Evolutionary conservation across 345 rosid species (phyloP).

Genomic region (Mercurialis annua): DNA sequence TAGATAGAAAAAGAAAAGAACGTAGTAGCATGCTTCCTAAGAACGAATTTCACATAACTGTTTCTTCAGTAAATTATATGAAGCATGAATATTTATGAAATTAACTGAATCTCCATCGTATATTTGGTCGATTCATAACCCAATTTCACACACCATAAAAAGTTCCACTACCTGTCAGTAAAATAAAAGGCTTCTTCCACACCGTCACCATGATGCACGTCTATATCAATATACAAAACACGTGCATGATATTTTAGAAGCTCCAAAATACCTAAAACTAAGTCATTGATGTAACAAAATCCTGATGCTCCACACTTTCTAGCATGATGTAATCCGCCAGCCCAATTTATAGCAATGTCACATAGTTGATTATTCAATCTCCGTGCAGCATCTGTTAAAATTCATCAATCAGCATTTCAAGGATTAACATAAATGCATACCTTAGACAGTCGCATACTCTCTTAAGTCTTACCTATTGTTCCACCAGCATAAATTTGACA

Average conservation of each 20-base stretch:
- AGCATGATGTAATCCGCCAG: slow-evolving; percentile 98
- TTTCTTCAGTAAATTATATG: not conserved
- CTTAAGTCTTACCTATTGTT: slow-evolving; percentile 93
- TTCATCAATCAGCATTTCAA: slow-evolving; percentile 15
- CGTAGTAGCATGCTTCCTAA: not conserved
- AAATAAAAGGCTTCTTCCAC: slow-evolving; percentile 99
- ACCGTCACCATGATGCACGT: slow-evolving; percentile 99
- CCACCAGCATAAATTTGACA: slow-evolving; percentile 99
- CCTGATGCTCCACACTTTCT: slow-evolving; percentile 98
- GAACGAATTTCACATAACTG: not conserved
- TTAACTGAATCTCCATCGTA: not conserved
- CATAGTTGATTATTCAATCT: slow-evolving; percentile 88
- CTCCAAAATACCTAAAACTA: slow-evolving; percentile 94
- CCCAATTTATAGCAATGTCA: slow-evolving; percentile 99
- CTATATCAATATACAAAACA: slow-evolving; percentile 86
- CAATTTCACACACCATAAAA: slow-evolving; percentile 13
- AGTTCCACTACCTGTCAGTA: slow-evolving; percentile 69
- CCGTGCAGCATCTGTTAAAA: slow-evolving; percentile 71
- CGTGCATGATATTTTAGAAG: slow-evolving; percentile 87
- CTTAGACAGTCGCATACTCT: not conserved
- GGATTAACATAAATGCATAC: not conserved
- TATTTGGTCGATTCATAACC: not conserved
- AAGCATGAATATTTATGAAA: not conserved
- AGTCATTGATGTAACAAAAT: slow-evolving; percentile 95
- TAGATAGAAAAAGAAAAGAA: not conserved